Percentiles rank a stretch among this genome's conserved stretches.
Evolutionary conservation across 2,329 filamentous ascomycete genomes (phyloP).

Genomic region (Aspergillus phoenicis): DNA sequence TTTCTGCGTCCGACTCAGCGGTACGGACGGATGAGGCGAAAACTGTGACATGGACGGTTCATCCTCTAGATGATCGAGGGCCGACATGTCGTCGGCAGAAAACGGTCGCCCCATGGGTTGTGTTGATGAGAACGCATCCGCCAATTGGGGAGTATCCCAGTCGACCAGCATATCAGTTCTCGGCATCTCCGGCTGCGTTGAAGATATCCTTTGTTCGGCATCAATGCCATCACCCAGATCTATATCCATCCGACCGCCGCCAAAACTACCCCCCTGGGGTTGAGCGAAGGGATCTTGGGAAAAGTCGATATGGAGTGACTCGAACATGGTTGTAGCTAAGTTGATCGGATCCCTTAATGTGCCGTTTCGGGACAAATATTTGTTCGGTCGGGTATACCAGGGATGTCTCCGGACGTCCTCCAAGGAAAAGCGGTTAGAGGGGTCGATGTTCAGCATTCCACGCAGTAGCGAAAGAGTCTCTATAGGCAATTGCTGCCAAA

Average conservation of each 20-base stretch:
- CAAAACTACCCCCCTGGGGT: constrained; percentile 41
- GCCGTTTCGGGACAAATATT: constrained; percentile 73
- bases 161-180: constrained; percentile 77
- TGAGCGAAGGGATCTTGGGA: constrained; percentile 64
- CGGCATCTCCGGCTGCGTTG: constrained; percentile 83
- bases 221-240: constrained; percentile 53
- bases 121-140: constrained; percentile 46
- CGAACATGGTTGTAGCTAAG: constrained; percentile 93
- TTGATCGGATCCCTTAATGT: constrained; percentile 75
- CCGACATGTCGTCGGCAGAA: constrained; percentile 43
- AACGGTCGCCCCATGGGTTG: constrained; percentile 48
- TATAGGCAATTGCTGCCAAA: constrained; percentile 78
- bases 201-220: constrained; percentile 61
- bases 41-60: constrained; percentile 87
- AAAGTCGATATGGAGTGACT: constrained; percentile 87
- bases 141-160: constrained; percentile 75
- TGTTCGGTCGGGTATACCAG: constrained; percentile 87
- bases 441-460: constrained; percentile 87
- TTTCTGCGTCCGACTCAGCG: constrained; percentile 82
- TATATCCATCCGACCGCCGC: constrained; percentile 67
- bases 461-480: constrained; percentile 79
- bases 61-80: constrained; percentile 70
- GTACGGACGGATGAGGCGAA: constrained; percentile 74
- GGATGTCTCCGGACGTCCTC: constrained; percentile 85
- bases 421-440: constrained; percentile 76